phyloP scores from a whole-genome alignment of 768 basidiomycete genomes.

The Suillus bovinus region DNA sequence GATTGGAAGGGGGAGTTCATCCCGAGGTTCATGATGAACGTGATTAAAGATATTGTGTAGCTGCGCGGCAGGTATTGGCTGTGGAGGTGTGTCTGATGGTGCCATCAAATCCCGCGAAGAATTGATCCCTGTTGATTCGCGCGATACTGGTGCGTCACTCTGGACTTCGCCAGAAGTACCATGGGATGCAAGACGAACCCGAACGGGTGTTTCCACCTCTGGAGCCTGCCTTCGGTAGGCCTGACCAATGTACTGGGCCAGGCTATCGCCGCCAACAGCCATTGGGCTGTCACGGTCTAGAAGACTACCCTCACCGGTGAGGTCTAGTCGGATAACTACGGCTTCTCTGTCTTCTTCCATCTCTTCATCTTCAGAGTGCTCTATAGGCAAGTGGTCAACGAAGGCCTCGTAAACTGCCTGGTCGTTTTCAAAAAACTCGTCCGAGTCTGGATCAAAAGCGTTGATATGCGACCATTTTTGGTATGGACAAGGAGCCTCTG shows the following conservation, averaged over 20 bases:
- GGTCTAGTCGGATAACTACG: constrained; percentile 30
- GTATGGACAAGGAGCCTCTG: constrained; percentile 39
- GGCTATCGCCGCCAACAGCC: constrained; percentile 44
- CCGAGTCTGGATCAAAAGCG: constrained; percentile 79
- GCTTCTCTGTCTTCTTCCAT: constrained; percentile 37
- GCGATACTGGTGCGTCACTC: constrained; percentile 2
- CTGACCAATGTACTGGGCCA: constrained; percentile 39
- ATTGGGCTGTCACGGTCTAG: constrained; percentile 53
- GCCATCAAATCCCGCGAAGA: not conserved
- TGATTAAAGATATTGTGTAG: constrained; percentile 2
- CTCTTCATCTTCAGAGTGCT: constrained; percentile 14
- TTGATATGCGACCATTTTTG: constrained; percentile 66
- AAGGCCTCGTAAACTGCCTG: constrained; percentile 66
- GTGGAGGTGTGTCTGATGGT: not conserved
- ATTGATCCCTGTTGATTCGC: not conserved
- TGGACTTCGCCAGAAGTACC: constrained; percentile 12
- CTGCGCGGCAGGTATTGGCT: not conserved
- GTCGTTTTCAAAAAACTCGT: constrained; percentile 66
- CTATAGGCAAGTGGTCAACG: constrained; percentile 40
- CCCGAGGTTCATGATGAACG: constrained; percentile 10
- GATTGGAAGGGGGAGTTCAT: constrained; percentile 18
- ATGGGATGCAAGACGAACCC: constrained; percentile 25
- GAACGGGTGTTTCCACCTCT: constrained; percentile 17
- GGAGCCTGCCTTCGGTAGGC: constrained; percentile 34
- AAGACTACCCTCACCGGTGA: constrained; percentile 42